Percentiles rank a stretch among this genome's conserved stretches.
Evolutionary conservation across 2,329 filamentous ascomycete species (phyloP).

Genomic region (Uncinocarpus reesii): DNA sequence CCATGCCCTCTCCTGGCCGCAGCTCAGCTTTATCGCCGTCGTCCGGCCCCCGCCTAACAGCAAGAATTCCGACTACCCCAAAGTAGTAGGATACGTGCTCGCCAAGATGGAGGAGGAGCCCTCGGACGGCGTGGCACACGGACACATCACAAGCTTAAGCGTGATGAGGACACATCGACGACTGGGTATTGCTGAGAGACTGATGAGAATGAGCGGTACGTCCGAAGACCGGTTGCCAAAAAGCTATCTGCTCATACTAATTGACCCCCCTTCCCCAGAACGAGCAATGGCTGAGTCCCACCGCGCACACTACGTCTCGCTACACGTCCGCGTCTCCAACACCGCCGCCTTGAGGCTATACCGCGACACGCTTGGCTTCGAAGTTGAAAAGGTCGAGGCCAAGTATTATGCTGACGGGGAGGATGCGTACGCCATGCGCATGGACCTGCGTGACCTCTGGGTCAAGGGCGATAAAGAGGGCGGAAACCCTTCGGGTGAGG

Average conservation of each 20-base stretch:
- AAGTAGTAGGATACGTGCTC: constrained; percentile 97
- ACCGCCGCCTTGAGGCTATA: constrained; percentile 83
- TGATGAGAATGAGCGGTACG: constrained; percentile 93
- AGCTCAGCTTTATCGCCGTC: constrained; percentile 91
- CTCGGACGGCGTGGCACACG: constrained; percentile 77
- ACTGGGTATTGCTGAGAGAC: constrained; percentile 86
- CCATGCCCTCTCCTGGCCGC: constrained; percentile 95
- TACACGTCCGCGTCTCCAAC: constrained; percentile 94
- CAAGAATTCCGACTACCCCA: constrained; percentile 71
- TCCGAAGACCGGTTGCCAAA: constrained; percentile 20
- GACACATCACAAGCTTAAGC: constrained; percentile 88
- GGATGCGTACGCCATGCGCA: constrained; percentile 88
- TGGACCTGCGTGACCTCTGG: constrained; percentile 55
- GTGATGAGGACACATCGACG: constrained; percentile 94
- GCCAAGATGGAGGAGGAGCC: constrained; percentile 99
- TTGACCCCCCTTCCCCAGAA: constrained; percentile 43
- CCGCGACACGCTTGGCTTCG: constrained; percentile 81
- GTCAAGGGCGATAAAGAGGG: constrained; percentile 36
- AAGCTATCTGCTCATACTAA: background rate
- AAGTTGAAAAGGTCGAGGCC: constrained; percentile 57
- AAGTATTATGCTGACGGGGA: constrained; percentile 82
- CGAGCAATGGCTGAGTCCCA: constrained; percentile 95
- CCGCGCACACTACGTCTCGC: constrained; percentile 79
- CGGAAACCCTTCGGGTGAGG: constrained; percentile 36
- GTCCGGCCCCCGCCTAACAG: constrained; percentile 71